A percentile compares a stretch with the other conserved stretches of the same genome.
Evolutionary conservation across 495 filamentous ascomycete genomes (phyloP).

Genomic region (Penicillium coprophilum): DNA sequence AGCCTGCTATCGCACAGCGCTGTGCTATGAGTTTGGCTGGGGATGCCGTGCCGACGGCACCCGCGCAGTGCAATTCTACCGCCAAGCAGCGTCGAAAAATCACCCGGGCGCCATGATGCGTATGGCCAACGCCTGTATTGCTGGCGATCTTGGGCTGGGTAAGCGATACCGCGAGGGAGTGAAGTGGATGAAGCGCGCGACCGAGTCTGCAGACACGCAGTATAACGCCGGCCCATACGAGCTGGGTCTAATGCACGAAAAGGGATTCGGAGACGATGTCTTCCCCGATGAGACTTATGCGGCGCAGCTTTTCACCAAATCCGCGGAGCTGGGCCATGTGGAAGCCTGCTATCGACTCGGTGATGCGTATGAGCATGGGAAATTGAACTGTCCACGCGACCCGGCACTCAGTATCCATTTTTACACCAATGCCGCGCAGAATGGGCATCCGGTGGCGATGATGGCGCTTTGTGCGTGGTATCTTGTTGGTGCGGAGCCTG

Average conservation of each 20-base stretch:
- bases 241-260: slow-evolving; percentile 81
- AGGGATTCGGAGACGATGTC: slow-evolving; percentile 86
- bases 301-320: slow-evolving; percentile 90
- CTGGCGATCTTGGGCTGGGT: slow-evolving; percentile 79
- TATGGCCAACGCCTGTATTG: slow-evolving; percentile 84
- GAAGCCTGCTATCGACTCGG: slow-evolving; percentile 85
- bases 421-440: slow-evolving; percentile 88
- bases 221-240: slow-evolving; percentile 94
- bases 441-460: slow-evolving; percentile 85
- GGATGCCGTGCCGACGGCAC: slow-evolving; percentile 82
- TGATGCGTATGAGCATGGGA: slow-evolving; percentile 95
- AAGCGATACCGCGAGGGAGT: slow-evolving; percentile 88
- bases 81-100: slow-evolving; percentile 84
- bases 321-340: slow-evolving; percentile 85
- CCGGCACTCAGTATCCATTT: slow-evolving; percentile 95
- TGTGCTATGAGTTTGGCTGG: slow-evolving; percentile 99
- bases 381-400: slow-evolving; percentile 81
- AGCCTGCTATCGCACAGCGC: slow-evolving; percentile 85
- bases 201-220: slow-evolving; percentile 83
- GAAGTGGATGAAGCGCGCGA: slow-evolving; percentile 94
- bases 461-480: slow-evolving; percentile 99
- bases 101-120: slow-evolving; percentile 94
- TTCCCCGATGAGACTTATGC: slow-evolving; percentile 89
- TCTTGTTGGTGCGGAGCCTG: slow-evolving; percentile 89
- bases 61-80: slow-evolving; percentile 92